These are phyloP conservation scores for Yamadazyma sp. DNA, from an alignment of 805 yeast species.

Conservation along the genomic window DNA sequence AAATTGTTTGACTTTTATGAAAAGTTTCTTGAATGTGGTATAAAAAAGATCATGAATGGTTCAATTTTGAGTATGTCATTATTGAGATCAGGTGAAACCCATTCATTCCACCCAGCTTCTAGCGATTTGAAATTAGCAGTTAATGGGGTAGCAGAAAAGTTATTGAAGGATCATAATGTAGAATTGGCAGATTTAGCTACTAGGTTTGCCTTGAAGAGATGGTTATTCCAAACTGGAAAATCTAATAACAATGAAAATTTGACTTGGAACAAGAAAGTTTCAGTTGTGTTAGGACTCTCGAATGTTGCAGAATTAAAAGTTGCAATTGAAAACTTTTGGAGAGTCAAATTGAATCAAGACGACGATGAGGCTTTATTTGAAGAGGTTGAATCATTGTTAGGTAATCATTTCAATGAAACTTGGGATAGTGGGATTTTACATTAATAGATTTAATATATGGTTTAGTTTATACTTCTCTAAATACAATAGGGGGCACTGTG, in stretches of 20 bases:
- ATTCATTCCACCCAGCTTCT: slow-evolving; percentile 78
- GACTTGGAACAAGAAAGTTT: slow-evolving; percentile 31
- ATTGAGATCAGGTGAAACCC: slow-evolving; percentile 64
- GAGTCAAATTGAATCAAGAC: slow-evolving; percentile 34
- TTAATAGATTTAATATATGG: neutral
- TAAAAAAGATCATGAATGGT: slow-evolving; percentile 67
- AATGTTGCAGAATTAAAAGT: slow-evolving; percentile 56
- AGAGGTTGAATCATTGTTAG: slow-evolving; percentile 45
- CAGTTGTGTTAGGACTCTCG: slow-evolving; percentile 78
- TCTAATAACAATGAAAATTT: slow-evolving; percentile 8
- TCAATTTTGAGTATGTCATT: slow-evolving; percentile 88
- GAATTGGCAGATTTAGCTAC: slow-evolving; percentile 83
- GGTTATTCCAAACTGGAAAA: slow-evolving; percentile 40
- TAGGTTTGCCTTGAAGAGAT: slow-evolving; percentile 64
- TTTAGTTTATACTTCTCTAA: too few relatives aligned
- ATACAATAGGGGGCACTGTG: neutral
- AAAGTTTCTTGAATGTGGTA: slow-evolving; percentile 51
- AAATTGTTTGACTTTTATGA: slow-evolving; percentile 44
- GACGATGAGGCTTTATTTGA: slow-evolving; percentile 44
- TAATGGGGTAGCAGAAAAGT: slow-evolving; percentile 38
- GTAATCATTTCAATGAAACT: slow-evolving; percentile 56
- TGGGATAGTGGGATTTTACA: slow-evolving; percentile 50
- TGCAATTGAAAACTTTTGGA: slow-evolving; percentile 59
- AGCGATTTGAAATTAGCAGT: slow-evolving; percentile 54
- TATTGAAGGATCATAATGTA: slow-evolving; percentile 36